These are phyloP conservation scores for Penicillium corylophilum DNA, from an alignment of 2,329 filamentous ascomycete genomes.

Conservation along the genomic window DNA sequence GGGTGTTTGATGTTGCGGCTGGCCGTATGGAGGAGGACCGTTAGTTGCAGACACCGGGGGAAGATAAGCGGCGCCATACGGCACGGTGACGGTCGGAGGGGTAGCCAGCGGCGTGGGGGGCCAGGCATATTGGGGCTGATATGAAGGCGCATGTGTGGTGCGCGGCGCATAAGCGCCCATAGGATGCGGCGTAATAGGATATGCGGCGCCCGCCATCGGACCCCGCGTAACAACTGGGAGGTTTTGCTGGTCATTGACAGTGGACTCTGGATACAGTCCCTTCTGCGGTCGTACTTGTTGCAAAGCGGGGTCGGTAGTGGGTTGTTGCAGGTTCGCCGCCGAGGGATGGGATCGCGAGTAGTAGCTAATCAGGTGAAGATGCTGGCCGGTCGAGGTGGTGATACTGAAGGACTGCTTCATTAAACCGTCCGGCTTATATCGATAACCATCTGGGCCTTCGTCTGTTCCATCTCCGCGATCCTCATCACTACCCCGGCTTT, in stretches of 20 bases:
- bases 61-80: constrained; percentile 38
- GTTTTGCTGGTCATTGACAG: constrained; percentile 78
- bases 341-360: constrained; percentile 78
- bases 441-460: constrained; percentile 77
- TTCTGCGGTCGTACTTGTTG: constrained; percentile 83
- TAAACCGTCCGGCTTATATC: constrained; percentile 92
- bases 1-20: constrained; percentile 26
- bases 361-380: constrained; percentile 97
- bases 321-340: constrained; percentile 72
- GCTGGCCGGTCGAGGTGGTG: constrained; percentile 83
- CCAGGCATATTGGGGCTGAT: constrained; percentile 44
- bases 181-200: constrained; percentile 53
- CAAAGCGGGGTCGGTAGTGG: constrained; percentile 74
- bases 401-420: constrained; percentile 99
- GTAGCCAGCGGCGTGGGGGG: constrained; percentile 46
- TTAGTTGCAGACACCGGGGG: constrained; percentile 34
- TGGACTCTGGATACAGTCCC: constrained; percentile 96
- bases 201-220: constrained; percentile 60
- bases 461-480: constrained; percentile 70
- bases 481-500: constrained; percentile 80
- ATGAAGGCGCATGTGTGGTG: constrained; percentile 40
- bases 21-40: constrained; percentile 35
- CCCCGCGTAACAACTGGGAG: constrained; percentile 78
- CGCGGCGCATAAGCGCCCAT: constrained; percentile 55
- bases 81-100: constrained; percentile 40